Conservation (phyloP, 2,329 filamentous ascomycete genomes). For the Chalaropsis ovoidea region DNA sequence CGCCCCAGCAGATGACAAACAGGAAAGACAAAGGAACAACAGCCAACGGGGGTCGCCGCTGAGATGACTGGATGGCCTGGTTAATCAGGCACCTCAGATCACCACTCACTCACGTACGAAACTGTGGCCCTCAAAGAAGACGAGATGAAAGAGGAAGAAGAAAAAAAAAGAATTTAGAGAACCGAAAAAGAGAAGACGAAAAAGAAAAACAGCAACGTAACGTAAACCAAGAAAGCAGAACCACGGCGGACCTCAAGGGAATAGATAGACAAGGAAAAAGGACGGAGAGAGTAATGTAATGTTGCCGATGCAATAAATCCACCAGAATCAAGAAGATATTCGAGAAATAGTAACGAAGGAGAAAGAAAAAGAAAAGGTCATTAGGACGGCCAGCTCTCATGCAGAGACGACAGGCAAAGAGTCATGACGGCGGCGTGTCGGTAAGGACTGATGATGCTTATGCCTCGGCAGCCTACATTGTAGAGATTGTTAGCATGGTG, state of each 20-base stretch:
- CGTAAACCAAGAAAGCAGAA: constrained; percentile 24
- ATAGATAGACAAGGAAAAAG: constrained; percentile 25
- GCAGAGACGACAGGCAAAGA: background rate
- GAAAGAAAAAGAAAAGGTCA: constrained; percentile 14
- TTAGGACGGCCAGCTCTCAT: background rate
- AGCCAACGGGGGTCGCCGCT: background rate
- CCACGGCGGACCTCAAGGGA: constrained; percentile 10
- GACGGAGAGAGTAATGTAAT: constrained; percentile 1
- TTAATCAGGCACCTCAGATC: background rate
- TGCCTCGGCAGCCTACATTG: constrained; percentile 9
- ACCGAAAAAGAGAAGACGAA: too few species aligned
- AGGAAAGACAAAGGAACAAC: constrained; percentile 15
- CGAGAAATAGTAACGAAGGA: constrained; percentile 26
- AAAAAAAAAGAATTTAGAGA: constrained; percentile 24
- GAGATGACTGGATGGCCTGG: background rate
- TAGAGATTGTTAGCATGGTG: background rate
- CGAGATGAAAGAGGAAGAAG: constrained; percentile 27
- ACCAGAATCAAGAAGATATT: constrained; percentile 24
- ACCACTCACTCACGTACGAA: background rate
- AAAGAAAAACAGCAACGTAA: constrained; percentile 28
- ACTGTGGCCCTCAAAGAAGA: constrained; percentile 1
- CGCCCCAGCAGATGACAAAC: background rate
- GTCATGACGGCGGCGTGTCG: background rate
- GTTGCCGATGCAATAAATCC: constrained; percentile 10
- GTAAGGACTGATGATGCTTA: constrained; percentile 1